A percentile compares a stretch with the other conserved stretches of the same genome.
These are phyloP conservation scores for Candida khao-thaluensis DNA, from an alignment of 805 yeast species.

Conservation along the genomic window DNA sequence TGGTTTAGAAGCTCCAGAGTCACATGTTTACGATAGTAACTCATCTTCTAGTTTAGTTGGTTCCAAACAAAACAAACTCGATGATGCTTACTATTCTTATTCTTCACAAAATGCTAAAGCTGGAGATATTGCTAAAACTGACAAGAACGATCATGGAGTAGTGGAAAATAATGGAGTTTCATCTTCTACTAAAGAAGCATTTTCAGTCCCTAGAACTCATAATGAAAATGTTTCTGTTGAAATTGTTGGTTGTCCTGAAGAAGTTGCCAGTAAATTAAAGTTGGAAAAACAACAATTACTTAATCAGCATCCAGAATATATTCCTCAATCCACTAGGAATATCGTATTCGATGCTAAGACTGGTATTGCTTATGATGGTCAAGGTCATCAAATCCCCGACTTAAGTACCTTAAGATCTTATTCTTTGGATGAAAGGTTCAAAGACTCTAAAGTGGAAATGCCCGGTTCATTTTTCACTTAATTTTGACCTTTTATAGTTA, in stretches of 20 bases:
- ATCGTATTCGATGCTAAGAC: constrained; percentile 18
- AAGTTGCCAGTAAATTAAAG: constrained; percentile 7
- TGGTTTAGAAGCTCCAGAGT: constrained; percentile 3
- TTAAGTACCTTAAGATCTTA: constrained; percentile 15
- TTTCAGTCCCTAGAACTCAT: constrained; percentile 14
- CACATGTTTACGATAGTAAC: constrained; percentile 9
- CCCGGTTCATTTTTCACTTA: constrained; percentile 18
- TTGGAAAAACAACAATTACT: constrained; percentile 12
- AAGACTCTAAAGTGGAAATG: constrained; percentile 11
- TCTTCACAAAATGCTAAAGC: constrained; percentile 5
- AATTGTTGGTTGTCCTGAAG: constrained; percentile 18
- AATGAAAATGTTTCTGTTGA: constrained; percentile 11
- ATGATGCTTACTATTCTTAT: constrained; percentile 11
- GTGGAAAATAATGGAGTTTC: neutral
- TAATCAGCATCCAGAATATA: constrained; percentile 12
- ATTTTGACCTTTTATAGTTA: no score
- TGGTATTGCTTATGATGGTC: constrained; percentile 17
- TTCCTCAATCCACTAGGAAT: constrained; percentile 16
- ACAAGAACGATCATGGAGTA: constrained; percentile 1
- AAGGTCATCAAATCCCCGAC: constrained; percentile 15
- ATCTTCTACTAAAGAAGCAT: neutral
- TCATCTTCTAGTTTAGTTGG: constrained; percentile 14
- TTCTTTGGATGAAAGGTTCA: constrained; percentile 13
- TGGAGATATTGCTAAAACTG: neutral
- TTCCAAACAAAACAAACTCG: constrained; percentile 1